Base-by-base conservation (phyloP, 2,329 filamentous ascomycete species). In the Magnaporthales sp. region DNA sequence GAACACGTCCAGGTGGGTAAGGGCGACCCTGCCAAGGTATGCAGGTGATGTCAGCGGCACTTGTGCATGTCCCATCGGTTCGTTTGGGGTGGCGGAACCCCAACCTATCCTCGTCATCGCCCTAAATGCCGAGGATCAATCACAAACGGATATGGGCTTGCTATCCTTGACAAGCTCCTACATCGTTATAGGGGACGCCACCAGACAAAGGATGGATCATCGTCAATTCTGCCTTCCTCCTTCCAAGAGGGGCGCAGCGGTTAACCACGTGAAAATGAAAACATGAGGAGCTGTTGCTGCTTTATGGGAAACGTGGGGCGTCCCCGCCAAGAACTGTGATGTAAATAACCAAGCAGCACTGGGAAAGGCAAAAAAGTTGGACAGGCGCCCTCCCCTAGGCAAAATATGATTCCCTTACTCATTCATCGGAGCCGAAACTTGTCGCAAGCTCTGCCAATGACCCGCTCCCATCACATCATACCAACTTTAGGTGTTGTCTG, bases 381-480 rank as follows among this genome's bases (percentile, higher is more conserved):
- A n/a, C n/a, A 46, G n/a, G 38, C 38, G 38, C 38, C 38, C 38
- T 46, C 38, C 15, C 38, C n/a, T n/a, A 19, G 38, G 15, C 15
- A 26, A 22, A 26, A 24, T 15, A 26, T 58, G n/a, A 9, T 24
- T 58, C 2, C 54, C 54, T 22, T 26, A 58, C n/a, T 58, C 54
- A 58, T 58, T 58, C 54, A 58, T 58, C 22, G 6, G 22, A 26
- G 54, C 54, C 8, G 27, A 7, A 30, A 61, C 58, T 27, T 61
- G 24, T 61, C 9, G 24, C 58, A 61, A 27, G 38, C 29, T 61
- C 29, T 30, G 11, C 2, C 27, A 24, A 62, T 26, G 27, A 62
- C 61, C 61, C 61, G 61, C 61, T 62, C 27, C 61, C 27, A 38
- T 30, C 27, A 38, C 31, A 30, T 62, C 61, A 62, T 58, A 58